A percentile compares a stretch with the other conserved stretches of the same genome.
Evolutionary conservation across 495 filamentous ascomycete genomes (phyloP).

Genomic region (Pseudotulostoma volvatum): DNA sequence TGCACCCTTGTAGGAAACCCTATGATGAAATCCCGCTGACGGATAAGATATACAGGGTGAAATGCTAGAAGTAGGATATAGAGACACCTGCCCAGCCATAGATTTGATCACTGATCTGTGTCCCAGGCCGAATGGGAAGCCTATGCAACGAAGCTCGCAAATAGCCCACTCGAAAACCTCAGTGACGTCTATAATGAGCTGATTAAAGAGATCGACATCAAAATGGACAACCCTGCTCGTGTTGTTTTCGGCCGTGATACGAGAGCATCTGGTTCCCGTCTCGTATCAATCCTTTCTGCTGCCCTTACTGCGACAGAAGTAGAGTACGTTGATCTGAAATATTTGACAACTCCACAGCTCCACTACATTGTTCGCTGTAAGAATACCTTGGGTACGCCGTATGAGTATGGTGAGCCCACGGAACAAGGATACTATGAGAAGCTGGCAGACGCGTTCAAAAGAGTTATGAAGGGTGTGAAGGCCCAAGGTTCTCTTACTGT

Average conservation of each 20-base stretch:
- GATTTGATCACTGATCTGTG: background rate
- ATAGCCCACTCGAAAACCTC: conserved; percentile 58
- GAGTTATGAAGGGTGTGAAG: conserved; percentile 59
- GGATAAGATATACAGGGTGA: conserved; percentile 43
- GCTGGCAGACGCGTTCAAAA: conserved; percentile 60
- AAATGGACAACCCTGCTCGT: conserved; percentile 48
- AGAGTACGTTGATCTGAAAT: conserved; percentile 63
- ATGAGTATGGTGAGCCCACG: conserved; percentile 72
- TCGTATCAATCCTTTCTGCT: conserved; percentile 60
- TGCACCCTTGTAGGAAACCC: background rate
- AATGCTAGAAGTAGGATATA: conserved; percentile 63
- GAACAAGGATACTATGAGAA: conserved; percentile 94
- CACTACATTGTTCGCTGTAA: conserved; percentile 91
- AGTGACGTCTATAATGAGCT: conserved; percentile 59
- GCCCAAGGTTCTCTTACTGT: conserved; percentile 59
- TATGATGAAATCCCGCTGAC: conserved; percentile 1
- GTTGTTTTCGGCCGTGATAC: conserved; percentile 90
- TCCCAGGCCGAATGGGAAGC: conserved; percentile 63
- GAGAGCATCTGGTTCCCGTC: conserved; percentile 69
- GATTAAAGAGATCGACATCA: conserved; percentile 54
- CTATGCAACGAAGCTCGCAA: conserved; percentile 75
- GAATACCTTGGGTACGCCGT: conserved; percentile 70
- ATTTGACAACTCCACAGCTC: conserved; percentile 86
- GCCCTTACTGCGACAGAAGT: conserved; percentile 60
- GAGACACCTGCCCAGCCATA: conserved; percentile 2